These are phyloP conservation scores for Choanephora cucurbitarum DNA, from an alignment of 371 early-diverging fungal species.

Conservation along the genomic window DNA sequence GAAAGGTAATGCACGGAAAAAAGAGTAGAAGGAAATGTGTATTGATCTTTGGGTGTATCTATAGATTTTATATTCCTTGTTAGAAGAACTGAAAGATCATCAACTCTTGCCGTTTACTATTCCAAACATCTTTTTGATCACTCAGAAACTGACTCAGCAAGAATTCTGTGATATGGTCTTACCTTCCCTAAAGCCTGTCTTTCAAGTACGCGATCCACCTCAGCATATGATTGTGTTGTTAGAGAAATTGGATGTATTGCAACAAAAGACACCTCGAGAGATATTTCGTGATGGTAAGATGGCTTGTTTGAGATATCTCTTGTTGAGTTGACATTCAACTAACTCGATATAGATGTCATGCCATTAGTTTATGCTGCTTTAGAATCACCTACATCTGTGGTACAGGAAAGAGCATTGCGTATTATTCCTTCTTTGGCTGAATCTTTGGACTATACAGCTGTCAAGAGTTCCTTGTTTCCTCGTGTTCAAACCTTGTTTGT, in stretches of 20 bases:
- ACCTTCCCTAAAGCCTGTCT: constrained; percentile 67
- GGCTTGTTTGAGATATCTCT: too few species aligned
- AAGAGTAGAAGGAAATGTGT: not conserved
- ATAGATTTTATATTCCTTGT: constrained; percentile 70
- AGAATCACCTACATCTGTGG: constrained; percentile 57
- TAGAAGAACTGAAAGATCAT: constrained; percentile 78
- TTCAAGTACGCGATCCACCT: constrained; percentile 62
- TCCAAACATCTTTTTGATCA: constrained; percentile 73
- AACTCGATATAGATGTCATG: constrained; percentile 79
- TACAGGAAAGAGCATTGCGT: constrained; percentile 80
- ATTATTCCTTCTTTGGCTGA: constrained; percentile 65
- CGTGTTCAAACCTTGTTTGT: constrained; percentile 72
- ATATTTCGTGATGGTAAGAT: constrained; percentile 64
- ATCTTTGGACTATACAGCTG: constrained; percentile 68
- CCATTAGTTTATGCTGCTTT: constrained; percentile 75
- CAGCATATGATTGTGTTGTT: constrained; percentile 66
- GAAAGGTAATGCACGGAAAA: constrained; percentile 55
- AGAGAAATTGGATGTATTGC: constrained; percentile 64
- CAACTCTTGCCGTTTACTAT: constrained; percentile 70
- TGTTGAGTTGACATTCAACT: too few species aligned
- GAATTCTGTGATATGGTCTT: constrained; percentile 69
- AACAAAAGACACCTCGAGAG: constrained; percentile 62
- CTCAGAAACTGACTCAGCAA: constrained; percentile 57
- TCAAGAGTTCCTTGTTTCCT: constrained; percentile 74
- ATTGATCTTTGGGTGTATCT: not conserved